Evolutionary conservation across 1,139 yeast genomes (phyloP).

Genomic region (Pichia sp.): DNA sequence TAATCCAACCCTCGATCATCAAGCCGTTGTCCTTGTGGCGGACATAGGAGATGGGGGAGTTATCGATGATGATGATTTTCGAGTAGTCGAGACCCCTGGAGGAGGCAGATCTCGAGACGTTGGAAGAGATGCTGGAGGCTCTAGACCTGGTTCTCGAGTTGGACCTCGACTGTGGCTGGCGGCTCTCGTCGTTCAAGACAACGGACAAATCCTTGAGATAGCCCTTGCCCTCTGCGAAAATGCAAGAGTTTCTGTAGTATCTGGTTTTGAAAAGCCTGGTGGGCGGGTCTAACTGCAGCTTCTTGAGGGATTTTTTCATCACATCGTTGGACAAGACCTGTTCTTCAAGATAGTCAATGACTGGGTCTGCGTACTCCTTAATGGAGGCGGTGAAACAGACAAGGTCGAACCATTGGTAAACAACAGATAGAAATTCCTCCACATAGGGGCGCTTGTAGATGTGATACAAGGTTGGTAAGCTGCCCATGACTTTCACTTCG

Average conservation of each 20-base stretch:
- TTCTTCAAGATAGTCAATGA: slow-evolving; percentile 79
- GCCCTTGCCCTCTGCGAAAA: slow-evolving; percentile 67
- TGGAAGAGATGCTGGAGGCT: slow-evolving; percentile 10
- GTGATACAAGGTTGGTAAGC: slow-evolving; percentile 70
- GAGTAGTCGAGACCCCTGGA: slow-evolving; percentile 45
- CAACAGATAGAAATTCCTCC: slow-evolving; percentile 73
- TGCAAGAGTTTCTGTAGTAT: slow-evolving; percentile 77
- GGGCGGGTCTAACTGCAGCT: slow-evolving; percentile 3
- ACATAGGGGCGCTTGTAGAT: slow-evolving; percentile 92
- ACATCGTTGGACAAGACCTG: slow-evolving; percentile 33
- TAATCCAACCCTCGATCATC: slow-evolving; percentile 95
- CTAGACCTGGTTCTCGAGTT: slow-evolving; percentile 13
- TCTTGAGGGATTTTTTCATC: slow-evolving; percentile 10
- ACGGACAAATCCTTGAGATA: slow-evolving; percentile 79
- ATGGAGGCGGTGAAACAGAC: slow-evolving; percentile 93
- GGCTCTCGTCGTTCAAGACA: slow-evolving; percentile 4
- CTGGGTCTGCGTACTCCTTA: slow-evolving; percentile 94
- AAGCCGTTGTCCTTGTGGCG: slow-evolving; percentile 84
- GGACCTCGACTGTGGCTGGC: slow-evolving; percentile 5
- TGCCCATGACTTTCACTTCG: slow-evolving; percentile 63
- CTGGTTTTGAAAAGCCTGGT: slow-evolving; percentile 50
- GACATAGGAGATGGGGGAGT: slow-evolving; percentile 86
- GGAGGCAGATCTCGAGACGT: slow-evolving; percentile 1
- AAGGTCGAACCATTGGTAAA: slow-evolving; percentile 81
- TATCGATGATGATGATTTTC: slow-evolving; percentile 78